These are phyloP conservation scores for Salix arbutifolia DNA, from an alignment of 345 rosid genomes.

Conservation along the genomic window DNA sequence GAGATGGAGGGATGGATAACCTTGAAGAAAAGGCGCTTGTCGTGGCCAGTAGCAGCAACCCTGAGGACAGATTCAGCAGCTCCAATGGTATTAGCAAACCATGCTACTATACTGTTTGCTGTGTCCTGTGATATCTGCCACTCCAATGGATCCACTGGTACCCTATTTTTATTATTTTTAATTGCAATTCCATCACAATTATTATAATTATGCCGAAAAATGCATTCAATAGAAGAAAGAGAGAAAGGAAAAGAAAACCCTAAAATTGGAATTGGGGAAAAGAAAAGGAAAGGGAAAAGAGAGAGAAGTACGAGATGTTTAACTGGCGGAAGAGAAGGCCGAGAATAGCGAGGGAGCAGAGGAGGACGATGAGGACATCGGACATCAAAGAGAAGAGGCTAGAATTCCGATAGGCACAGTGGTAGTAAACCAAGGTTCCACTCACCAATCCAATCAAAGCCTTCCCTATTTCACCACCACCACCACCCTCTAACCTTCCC, in stretches of 20 bases:
- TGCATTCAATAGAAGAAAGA: background rate
- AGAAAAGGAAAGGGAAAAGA: background rate
- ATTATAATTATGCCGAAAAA: no score
- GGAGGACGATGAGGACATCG: slow-evolving; percentile 90
- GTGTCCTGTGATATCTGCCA: slow-evolving; percentile 98
- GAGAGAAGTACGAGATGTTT: slow-evolving; percentile 58
- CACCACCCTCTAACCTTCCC: background rate
- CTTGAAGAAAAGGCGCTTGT: slow-evolving; percentile 82
- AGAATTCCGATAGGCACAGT: slow-evolving; percentile 80
- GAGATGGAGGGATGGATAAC: slow-evolving; percentile 17
- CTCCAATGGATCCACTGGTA: slow-evolving; percentile 93
- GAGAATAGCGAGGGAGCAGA: slow-evolving; percentile 97
- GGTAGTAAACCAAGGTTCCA: slow-evolving; percentile 43
- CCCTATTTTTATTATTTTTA: slow-evolving; percentile 31
- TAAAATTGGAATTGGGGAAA: background rate
- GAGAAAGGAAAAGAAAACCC: no score
- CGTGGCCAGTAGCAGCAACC: slow-evolving; percentile 97
- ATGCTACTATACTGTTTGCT: slow-evolving; percentile 65
- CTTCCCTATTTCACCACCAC: slow-evolving; percentile 18
- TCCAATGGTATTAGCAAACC: slow-evolving; percentile 87
- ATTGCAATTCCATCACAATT: no score
- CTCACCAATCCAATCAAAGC: slow-evolving; percentile 19
- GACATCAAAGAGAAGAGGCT: slow-evolving; percentile 72
- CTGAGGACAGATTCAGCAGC: slow-evolving; percentile 92
- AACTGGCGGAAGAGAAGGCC: slow-evolving; percentile 96